Evolutionary conservation across 805 yeast genomes (phyloP).

Genomic region (Yarrowia porcina): DNA sequence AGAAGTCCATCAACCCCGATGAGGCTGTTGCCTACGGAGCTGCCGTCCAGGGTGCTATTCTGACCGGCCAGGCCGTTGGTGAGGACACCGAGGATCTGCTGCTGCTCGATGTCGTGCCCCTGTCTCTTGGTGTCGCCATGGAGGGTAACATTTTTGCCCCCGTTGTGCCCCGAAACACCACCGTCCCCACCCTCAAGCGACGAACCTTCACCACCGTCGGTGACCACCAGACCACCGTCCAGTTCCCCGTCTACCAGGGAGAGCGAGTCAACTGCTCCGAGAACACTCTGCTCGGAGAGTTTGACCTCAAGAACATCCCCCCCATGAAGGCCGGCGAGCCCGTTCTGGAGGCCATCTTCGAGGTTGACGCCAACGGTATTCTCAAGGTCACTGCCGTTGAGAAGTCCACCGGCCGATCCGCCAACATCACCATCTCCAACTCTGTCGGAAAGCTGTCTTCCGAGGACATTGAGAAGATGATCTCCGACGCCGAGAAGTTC

Average conservation of each 20-base stretch:
- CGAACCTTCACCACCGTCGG: constrained; percentile 98
- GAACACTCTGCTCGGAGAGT: constrained; percentile 97
- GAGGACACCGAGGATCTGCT: constrained; percentile 94
- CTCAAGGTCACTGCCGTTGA: constrained; percentile 98
- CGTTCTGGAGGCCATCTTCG: constrained; percentile 97
- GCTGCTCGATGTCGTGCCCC: constrained; percentile 95
- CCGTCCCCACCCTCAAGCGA: constrained; percentile 98
- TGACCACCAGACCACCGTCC: constrained; percentile 98
- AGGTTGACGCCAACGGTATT: constrained; percentile 99
- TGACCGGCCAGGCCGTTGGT: constrained; percentile 86
- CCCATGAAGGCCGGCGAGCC: constrained; percentile 99
- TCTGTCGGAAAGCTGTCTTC: constrained; percentile 97
- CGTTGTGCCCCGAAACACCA: constrained; percentile 98
- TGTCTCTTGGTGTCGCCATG: constrained; percentile 99
- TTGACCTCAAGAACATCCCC: constrained; percentile 96
- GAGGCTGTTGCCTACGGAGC: constrained; percentile 99
- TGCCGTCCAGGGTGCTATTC: constrained; percentile 98
- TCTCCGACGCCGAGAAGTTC: constrained; percentile 97
- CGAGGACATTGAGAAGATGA: constrained; percentile 97
- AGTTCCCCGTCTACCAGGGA: constrained; percentile 99
- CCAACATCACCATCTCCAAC: constrained; percentile 98
- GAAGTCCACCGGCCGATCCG: constrained; percentile 97
- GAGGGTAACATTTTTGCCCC: constrained; percentile 99
- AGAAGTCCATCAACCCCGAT: constrained; percentile 97
- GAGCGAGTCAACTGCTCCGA: constrained; percentile 98